Conservation (phyloP, 768 basidiomycete species). For the Rhizopogon vulgaris region DNA sequence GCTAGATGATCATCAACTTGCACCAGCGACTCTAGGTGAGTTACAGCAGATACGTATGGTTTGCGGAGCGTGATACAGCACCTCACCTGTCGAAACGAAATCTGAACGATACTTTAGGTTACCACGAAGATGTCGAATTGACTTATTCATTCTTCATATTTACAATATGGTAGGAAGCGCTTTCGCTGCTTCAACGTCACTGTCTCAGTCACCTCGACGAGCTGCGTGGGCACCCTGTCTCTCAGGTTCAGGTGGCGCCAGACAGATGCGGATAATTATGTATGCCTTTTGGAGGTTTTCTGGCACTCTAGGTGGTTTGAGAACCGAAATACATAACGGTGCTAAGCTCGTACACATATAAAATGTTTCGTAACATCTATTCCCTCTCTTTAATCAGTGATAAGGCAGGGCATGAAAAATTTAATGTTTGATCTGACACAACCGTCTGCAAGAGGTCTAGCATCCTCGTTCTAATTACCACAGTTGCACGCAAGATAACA, state of each 20-base stretch:
- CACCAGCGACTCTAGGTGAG: constrained; percentile 76
- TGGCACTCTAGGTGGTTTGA: constrained; percentile 51
- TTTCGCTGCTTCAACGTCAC: constrained; percentile 56
- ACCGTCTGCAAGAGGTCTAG: no score
- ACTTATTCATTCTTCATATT: neutral
- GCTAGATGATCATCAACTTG: no score
- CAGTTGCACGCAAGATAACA: no score
- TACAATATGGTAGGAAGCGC: constrained; percentile 65
- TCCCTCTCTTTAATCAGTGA: neutral
- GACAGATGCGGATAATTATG: constrained; percentile 62
- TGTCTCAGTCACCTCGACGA: constrained; percentile 62
- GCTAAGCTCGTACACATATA: neutral
- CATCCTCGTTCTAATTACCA: no score
- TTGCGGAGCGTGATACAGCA: constrained; percentile 54
- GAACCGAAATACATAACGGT: constrained; percentile 36
- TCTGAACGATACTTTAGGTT: constrained; percentile 39
- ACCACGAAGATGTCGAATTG: constrained; percentile 77
- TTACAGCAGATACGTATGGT: constrained; percentile 76
- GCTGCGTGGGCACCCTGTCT: constrained; percentile 72
- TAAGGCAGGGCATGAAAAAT: neutral
- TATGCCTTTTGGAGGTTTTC: constrained; percentile 49
- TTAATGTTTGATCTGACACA: no score
- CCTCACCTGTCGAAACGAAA: neutral
- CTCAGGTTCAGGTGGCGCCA: constrained; percentile 50
- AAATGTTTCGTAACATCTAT: neutral